phyloP scores from a whole-genome alignment of 1,139 yeast species.

The Taiozyma sp. region DNA sequence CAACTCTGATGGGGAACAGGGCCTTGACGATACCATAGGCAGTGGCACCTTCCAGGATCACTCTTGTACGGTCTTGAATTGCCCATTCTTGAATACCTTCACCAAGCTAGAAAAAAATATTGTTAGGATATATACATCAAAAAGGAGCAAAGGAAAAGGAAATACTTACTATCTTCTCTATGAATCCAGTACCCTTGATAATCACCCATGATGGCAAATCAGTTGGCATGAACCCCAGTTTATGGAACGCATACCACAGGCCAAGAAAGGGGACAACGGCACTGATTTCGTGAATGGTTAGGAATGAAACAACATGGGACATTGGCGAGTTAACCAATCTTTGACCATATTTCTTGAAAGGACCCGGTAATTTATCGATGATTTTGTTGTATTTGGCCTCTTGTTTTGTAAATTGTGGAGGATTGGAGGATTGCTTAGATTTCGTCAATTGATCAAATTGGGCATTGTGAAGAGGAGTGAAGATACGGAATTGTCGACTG shows the following conservation, averaged over 20 bases:
- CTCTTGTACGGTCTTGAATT: constrained; percentile 47
- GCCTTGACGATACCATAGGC: constrained; percentile 76
- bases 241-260: constrained; percentile 70
- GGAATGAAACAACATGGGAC: constrained; percentile 65
- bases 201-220: constrained; percentile 66
- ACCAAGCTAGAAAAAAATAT: constrained; percentile 13
- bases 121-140: constrained; percentile 7
- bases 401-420: not conserved
- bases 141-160: too few species aligned
- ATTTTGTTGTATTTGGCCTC: constrained; percentile 6
- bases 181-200: constrained; percentile 53
- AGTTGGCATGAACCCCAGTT: constrained; percentile 42
- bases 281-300: constrained; percentile 78
- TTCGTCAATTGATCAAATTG: not conserved
- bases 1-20: constrained; percentile 53
- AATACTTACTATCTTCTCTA: constrained; percentile 39
- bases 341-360: constrained; percentile 18
- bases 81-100: constrained; percentile 31
- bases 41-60: constrained; percentile 80
- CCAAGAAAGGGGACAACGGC: constrained; percentile 77
- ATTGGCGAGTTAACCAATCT: constrained; percentile 45
- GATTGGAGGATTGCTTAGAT: not conserved
- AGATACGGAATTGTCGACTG: not conserved
- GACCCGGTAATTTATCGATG: constrained; percentile 18
- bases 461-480: not conserved